A percentile compares a stretch with the other conserved stretches of the same genome.
These are phyloP conservation scores for Moelleriella libera DNA, from an alignment of 2,329 filamentous ascomycete species.

Conservation along the genomic window DNA sequence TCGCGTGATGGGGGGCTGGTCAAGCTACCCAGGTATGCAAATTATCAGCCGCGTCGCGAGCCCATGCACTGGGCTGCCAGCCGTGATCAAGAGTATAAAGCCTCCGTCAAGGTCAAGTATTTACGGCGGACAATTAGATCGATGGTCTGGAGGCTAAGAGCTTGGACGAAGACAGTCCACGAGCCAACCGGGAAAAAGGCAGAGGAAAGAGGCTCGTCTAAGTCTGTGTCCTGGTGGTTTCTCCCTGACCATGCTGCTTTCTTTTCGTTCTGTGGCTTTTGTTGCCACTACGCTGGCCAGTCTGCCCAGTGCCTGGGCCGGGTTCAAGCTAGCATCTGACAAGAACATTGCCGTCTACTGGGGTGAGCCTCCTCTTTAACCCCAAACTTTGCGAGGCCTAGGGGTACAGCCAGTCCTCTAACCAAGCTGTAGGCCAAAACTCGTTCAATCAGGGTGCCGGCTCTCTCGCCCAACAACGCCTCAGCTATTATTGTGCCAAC, in stretches of 20 bases:
- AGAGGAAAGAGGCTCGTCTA: background rate
- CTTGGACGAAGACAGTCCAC: no score
- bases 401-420: background rate
- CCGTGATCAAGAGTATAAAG: background rate
- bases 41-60: background rate
- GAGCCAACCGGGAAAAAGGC: background rate
- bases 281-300: slow-evolving; percentile 9
- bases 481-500: slow-evolving; percentile 5
- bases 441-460: slow-evolving; percentile 28
- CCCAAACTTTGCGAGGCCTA: background rate
- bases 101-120: background rate
- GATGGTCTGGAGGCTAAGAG: no score
- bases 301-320: slow-evolving; percentile 19
- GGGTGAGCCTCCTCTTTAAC: slow-evolving; percentile 25
- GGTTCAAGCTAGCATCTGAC: slow-evolving; percentile 28
- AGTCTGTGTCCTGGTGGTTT: background rate
- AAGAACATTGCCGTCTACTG: slow-evolving; percentile 53
- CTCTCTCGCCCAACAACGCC: slow-evolving; percentile 5
- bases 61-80: background rate
- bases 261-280: slow-evolving; percentile 5
- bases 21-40: background rate
- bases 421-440: slow-evolving; percentile 35
- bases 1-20: background rate
- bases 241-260: background rate
- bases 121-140: background rate